Percentiles rank a stretch among this genome's conserved stretches.
Conservation (phyloP, 1,139 yeast species). For the Pichia sp. region DNA sequence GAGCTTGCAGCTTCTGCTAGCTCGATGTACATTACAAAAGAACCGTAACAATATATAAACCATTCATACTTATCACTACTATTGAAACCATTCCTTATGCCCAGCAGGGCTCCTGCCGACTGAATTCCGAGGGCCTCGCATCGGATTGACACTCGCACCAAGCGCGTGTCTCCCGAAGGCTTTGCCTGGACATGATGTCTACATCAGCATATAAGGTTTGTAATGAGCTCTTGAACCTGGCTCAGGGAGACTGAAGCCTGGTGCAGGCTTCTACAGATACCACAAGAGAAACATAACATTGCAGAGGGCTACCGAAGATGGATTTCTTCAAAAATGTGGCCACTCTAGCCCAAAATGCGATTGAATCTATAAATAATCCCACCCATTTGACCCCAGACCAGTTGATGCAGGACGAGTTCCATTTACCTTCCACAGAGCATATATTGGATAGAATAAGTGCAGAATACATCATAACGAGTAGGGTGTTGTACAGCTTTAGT, state of each 20-base stretch:
- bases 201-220: neutral
- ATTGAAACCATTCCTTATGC: too few relatives aligned
- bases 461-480: slow-evolving; percentile 15
- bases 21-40: too few relatives aligned
- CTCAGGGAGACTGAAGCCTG: neutral
- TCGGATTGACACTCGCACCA: neutral
- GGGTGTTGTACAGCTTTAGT: slow-evolving; percentile 14
- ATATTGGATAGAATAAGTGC: slow-evolving; percentile 63
- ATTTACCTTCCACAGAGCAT: slow-evolving; percentile 66
- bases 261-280: neutral
- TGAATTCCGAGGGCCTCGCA: too few relatives aligned
- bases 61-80: too few relatives aligned
- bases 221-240: too few relatives aligned
- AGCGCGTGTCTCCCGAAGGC: neutral
- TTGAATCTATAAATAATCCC: slow-evolving; percentile 31
- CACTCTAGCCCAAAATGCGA: slow-evolving; percentile 34
- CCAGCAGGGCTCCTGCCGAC: too few relatives aligned
- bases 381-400: slow-evolving; percentile 57
- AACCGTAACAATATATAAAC: too few relatives aligned
- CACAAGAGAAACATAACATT: neutral
- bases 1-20: neutral
- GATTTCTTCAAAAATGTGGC: slow-evolving; percentile 42
- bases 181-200: neutral
- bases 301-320: slow-evolving; percentile 26
- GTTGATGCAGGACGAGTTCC: slow-evolving; percentile 59